phyloP scores from a whole-genome alignment of 2,329 filamentous ascomycete genomes.

The Fusarium nematophilum region DNA sequence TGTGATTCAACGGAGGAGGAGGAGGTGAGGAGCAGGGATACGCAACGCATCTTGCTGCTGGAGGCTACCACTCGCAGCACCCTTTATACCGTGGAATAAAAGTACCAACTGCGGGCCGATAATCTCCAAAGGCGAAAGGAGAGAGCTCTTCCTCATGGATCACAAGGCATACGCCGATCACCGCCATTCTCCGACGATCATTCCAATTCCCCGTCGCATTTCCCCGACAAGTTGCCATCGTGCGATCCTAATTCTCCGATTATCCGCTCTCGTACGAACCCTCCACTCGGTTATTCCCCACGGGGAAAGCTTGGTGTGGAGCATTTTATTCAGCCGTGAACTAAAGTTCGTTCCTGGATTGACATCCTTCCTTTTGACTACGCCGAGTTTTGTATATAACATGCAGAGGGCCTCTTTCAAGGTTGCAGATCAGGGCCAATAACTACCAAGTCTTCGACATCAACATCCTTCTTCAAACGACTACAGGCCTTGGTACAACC shows the following conservation, averaged over 20 bases:
- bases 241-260: constrained; percentile 23
- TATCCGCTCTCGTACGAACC: constrained; percentile 10
- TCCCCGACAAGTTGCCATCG: constrained; percentile 14
- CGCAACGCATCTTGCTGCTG: not conserved
- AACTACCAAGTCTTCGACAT: too few relatives aligned
- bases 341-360: not conserved
- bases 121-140: constrained; percentile 2
- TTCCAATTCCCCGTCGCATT: constrained; percentile 11
- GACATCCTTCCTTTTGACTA: not conserved
- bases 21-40: not conserved
- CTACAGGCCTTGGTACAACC: not conserved
- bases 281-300: constrained; percentile 26
- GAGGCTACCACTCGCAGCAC: not conserved
- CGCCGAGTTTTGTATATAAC: constrained; percentile 23
- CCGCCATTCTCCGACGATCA: not conserved
- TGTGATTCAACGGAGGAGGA: too few relatives aligned
- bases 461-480: too few relatives aligned
- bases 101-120: constrained; percentile 25
- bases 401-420: not conserved
- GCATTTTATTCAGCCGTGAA: not conserved
- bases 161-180: not conserved
- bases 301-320: constrained; percentile 29
- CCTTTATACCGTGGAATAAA: constrained; percentile 26
- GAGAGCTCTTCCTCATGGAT: not conserved
- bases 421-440: not conserved